Evolutionary conservation across 352 stramenopile species (phyloP).

Genomic region (Pythium oligandrum): DNA sequence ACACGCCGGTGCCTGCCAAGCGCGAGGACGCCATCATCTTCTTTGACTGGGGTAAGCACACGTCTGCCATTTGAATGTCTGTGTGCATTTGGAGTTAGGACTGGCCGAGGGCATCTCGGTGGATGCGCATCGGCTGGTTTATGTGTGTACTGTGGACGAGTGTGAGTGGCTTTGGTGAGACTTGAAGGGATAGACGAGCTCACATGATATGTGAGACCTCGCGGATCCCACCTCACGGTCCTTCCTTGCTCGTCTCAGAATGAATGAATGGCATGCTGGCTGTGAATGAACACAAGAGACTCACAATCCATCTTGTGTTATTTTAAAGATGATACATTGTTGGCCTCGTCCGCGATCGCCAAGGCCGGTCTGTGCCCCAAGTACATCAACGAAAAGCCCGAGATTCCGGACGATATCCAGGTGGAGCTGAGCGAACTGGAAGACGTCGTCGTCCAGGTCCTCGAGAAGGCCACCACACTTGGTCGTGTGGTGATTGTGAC

Average conservation of each 20-base stretch:
- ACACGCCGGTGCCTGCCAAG: constrained; percentile 20
- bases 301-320: neutral
- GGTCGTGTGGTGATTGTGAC: constrained; percentile 87
- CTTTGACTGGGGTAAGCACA: constrained; percentile 73
- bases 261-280: too few species aligned
- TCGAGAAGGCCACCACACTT: constrained; percentile 65
- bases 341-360: constrained; percentile 77
- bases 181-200: too few species aligned
- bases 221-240: too few species aligned
- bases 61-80: neutral
- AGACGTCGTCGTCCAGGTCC: constrained; percentile 63
- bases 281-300: too few species aligned
- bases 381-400: constrained; percentile 80
- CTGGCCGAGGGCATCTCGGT: too few species aligned
- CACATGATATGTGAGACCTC: too few species aligned
- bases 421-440: constrained; percentile 73
- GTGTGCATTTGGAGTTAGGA: too few species aligned
- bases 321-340: constrained; percentile 68
- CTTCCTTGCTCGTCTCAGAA: too few species aligned
- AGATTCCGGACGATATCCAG: constrained; percentile 68
- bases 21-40: constrained; percentile 72
- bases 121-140: too few species aligned
- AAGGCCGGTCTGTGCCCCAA: constrained; percentile 78
- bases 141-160: too few species aligned
- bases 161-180: too few species aligned